phyloP scores from a whole-genome alignment of 768 basidiomycete genomes.

The Omphalotus guepiniiformis region DNA sequence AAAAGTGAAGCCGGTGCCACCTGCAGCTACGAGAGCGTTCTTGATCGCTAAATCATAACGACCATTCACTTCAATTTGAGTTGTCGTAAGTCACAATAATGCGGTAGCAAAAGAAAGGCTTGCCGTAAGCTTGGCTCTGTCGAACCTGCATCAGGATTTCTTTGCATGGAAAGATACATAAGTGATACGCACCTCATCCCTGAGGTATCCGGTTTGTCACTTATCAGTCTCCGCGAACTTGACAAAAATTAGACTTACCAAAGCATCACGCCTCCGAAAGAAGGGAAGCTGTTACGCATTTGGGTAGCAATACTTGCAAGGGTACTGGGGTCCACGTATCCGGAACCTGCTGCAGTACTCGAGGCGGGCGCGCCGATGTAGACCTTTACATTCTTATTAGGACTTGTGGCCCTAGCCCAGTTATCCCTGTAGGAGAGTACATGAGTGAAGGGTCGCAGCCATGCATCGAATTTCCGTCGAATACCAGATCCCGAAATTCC shows the following conservation, averaged over 20 bases:
- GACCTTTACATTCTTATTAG: conserved; percentile 58
- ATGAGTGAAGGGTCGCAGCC: background rate
- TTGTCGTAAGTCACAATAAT: background rate
- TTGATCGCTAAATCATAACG: conserved; percentile 61
- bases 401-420: conserved; percentile 57
- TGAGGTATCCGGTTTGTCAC: background rate
- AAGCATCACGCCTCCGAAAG: conserved; percentile 61
- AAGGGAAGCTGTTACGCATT: conserved; percentile 55
- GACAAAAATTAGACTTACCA: conserved; percentile 47
- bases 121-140: conserved; percentile 6
- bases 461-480: background rate
- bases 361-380: conserved; percentile 66
- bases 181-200: conserved; percentile 4
- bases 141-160: background rate
- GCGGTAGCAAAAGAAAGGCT: background rate
- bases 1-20: conserved; percentile 66
- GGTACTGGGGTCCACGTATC: conserved; percentile 49
- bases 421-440: conserved; percentile 41
- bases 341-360: conserved; percentile 49
- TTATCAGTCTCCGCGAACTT: conserved; percentile 22
- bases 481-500: conserved; percentile 60
- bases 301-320: conserved; percentile 42
- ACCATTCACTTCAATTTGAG: conserved; percentile 40
- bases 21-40: conserved; percentile 51
- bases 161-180: background rate